Percentiles rank a stretch among this genome's conserved stretches.
phyloP scores from a whole-genome alignment of 352 stramenopile genomes.

The Paralagenidium karlingii region DNA sequence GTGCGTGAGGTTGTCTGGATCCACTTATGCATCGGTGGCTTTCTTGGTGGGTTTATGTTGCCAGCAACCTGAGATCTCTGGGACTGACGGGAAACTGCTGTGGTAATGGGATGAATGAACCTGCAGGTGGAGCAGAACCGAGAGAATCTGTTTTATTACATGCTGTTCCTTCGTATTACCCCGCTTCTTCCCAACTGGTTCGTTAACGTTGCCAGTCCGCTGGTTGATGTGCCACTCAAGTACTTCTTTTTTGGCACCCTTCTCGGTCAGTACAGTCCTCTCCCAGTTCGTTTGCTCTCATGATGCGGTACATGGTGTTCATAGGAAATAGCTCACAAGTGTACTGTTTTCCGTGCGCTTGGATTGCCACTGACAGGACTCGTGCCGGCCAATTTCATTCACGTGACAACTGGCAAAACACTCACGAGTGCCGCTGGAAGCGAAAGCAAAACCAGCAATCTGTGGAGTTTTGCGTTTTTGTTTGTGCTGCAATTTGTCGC shows the following conservation, averaged over 20 bases:
- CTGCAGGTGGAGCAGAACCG: slow-evolving; percentile 71
- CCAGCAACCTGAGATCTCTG: background rate
- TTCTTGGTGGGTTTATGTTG: too few relatives aligned
- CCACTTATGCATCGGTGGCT: background rate
- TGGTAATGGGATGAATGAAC: too few relatives aligned
- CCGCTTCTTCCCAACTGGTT: slow-evolving; percentile 84
- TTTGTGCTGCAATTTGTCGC: slow-evolving; percentile 80
- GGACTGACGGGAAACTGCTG: background rate
- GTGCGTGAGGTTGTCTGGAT: slow-evolving; percentile 7
- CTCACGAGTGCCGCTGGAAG: slow-evolving; percentile 51
- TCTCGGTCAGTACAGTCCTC: slow-evolving; percentile 20
- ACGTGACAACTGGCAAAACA: slow-evolving; percentile 74
- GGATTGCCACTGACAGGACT: slow-evolving; percentile 30
- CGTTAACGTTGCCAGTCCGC: slow-evolving; percentile 78
- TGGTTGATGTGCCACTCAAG: slow-evolving; percentile 74
- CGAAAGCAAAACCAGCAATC: slow-evolving; percentile 38
- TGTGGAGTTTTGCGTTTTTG: slow-evolving; percentile 67
- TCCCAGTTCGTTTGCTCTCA: slow-evolving; percentile 1
- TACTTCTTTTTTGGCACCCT: slow-evolving; percentile 79
- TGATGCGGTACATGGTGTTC: background rate
- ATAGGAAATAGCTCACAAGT: background rate
- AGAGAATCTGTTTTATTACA: slow-evolving; percentile 79
- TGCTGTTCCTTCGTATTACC: slow-evolving; percentile 83
- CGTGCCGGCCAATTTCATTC: slow-evolving; percentile 71
- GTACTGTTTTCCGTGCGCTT: too few relatives aligned